Base-by-base conservation (phyloP, 176 grass and related monocot genomes). In the Eleusine coracana region DNA sequence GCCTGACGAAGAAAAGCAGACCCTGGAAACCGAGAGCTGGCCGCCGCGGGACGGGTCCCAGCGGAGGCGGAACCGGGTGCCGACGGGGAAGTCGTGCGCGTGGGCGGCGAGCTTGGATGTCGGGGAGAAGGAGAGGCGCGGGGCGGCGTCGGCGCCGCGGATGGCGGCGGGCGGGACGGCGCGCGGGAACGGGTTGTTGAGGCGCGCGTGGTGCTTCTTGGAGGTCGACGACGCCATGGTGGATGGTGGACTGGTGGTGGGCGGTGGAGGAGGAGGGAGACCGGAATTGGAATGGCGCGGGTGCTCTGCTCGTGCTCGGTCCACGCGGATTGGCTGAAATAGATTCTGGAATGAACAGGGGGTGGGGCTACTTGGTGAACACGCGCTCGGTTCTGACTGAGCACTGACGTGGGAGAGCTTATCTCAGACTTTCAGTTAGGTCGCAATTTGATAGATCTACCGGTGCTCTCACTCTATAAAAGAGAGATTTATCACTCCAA, bases 131-230 rank as follows among this genome's bases (percentile, higher is more conserved):
- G 90, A 89, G 74, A 94, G 83, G 28, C 48, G 72, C 71, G 83
- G 66, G 10, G 78, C 46, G 4, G 86, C 69, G 25, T 78, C 80
- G 69, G 77, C 60, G 75, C 14, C 3, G 84, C 78, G 77, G 82
- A 86, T 82, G 78, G 90, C 64, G 62, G 80, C 27, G 42, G 28
- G 62, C 23, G 62, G 86, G 16, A 89, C 88, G 18, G 92, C 68
- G 31, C 74, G 75, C 0, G 89, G 95, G 38, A 97, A 97, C 5
- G 92, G 95, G 74, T 94, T 94, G 90, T 97, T 97, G 84, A 97
- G 66, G 84, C 73, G 92, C 28, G 77, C 56, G 71, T 88, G 82
- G 81, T 92, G 88, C 79, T 91, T 97, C 74, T 92, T 94, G 37
- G 81, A 63, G n/a, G 75, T 88, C 74, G 75, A 86, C 51, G 82